Evolutionary conservation across 2,329 filamentous ascomycete genomes (phyloP), one percentile per base, ranked within the genome.

Genomic region (Pezicula carpinea): DNA sequence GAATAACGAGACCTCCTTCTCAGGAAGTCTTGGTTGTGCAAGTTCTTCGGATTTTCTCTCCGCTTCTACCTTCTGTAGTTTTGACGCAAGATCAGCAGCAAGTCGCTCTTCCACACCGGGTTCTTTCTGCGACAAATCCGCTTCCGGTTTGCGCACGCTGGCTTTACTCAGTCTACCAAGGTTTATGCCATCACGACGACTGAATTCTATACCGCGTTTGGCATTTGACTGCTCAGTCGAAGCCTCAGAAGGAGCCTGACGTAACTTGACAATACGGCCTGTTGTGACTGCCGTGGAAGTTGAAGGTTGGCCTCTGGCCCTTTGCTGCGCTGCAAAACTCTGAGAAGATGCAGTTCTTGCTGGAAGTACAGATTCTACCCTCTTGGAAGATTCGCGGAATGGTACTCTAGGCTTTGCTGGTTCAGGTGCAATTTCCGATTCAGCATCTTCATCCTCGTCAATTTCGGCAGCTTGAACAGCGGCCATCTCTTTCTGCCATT

Each of bases 311-410:
- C 71, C 71, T 51, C 81, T 79, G 19, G 79, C 77, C 54, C 81
- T 69, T 55, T 85, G 81, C 54, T 85, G 81, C 3, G 81, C 81
- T 11, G 81, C 81, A 62, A 83, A 85, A 59, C 81, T 85, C 59
- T 84, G 80, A 8, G 79, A 2, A 73, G 77, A 31, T 72, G 75
- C 31, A 73, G 70, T 64, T 4, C 70, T 71, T 0, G 69, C 64
- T 0, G 69, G 66, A 1, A 62, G 33, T 22, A 23, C 19, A 17
- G 17, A 29, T 11, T 49, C 46, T 15, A 34, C 54, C 35, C 39
- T 19, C 19, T 19, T 44, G 36, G 50, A 42, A 11, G 38, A 40
- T 21, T 10, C n/a, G 4, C 38, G 38, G 10, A 19, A 14, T 19
- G n/a, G 6, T 15, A 35, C 18, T 15, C 14, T 15, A 35, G 33